Percentiles rank a stretch among this genome's conserved stretches.
These are phyloP conservation scores for Corchorus olitorius DNA, from an alignment of 345 rosid species.

Conservation along the genomic window DNA sequence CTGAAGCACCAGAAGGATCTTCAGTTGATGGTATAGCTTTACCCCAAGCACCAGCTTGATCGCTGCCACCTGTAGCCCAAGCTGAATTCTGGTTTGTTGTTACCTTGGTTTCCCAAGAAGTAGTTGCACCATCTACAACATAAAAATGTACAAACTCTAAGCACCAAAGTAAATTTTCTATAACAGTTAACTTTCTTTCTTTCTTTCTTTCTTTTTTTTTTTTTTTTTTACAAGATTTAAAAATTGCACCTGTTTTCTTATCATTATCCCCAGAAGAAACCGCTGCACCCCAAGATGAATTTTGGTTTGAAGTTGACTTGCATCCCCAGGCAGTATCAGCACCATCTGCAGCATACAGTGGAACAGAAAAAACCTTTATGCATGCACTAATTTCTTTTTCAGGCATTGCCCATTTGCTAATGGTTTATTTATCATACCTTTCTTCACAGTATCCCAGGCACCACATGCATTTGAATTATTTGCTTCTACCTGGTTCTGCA, in stretches of 20 bases:
- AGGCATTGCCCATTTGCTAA: background rate
- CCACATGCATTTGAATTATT: background rate
- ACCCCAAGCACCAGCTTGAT: constrained; percentile 51
- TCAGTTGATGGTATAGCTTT: constrained; percentile 34
- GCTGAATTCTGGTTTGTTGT: constrained; percentile 41
- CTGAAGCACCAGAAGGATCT: constrained; percentile 29
- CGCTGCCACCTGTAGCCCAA: constrained; percentile 44
- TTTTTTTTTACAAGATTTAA: background rate
- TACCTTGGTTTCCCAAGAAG: constrained; percentile 45
- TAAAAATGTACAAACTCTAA: constrained; percentile 28
- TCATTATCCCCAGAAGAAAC: constrained; percentile 30
- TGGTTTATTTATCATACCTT: constrained; percentile 16
- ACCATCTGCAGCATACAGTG: constrained; percentile 18
- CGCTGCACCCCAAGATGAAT: constrained; percentile 56
- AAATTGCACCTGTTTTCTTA: background rate
- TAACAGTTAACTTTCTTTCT: background rate
- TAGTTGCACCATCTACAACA: constrained; percentile 33
- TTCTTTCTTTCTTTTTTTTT: too few relatives aligned
- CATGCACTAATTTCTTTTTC: background rate
- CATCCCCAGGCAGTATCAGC: constrained; percentile 49
- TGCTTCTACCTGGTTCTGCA: background rate
- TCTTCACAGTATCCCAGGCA: background rate
- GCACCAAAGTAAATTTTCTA: background rate
- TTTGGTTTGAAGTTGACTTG: constrained; percentile 38
- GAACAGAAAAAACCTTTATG: background rate